Evolutionary conservation across 208 protist genomes (phyloP).

Genomic region (Balamuthia mandrillaris): DNA sequence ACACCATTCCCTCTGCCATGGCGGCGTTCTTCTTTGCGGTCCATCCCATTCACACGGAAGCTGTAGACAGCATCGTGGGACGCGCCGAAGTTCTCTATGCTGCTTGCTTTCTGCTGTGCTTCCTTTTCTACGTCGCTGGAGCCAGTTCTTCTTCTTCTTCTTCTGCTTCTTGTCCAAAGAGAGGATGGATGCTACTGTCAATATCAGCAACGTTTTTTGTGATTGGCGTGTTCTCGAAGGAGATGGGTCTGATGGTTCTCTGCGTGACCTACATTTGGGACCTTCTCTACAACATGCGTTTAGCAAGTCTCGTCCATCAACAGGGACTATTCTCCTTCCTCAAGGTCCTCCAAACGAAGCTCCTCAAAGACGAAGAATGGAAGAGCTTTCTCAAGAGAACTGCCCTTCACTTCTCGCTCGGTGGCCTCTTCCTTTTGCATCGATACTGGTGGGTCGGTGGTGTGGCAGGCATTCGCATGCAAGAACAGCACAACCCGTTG

Average conservation of each 20-base stretch:
- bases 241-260: conserved; percentile 76
- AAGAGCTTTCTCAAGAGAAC: neutral
- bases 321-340: conserved; percentile 55
- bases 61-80: conserved; percentile 79
- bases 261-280: conserved; percentile 70
- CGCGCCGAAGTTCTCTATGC: conserved; percentile 68
- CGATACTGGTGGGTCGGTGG: neutral
- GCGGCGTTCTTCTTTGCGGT: conserved; percentile 72
- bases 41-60: conserved; percentile 82
- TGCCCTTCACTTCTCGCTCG: neutral
- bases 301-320: neutral
- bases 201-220: no score
- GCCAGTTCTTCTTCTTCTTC: neutral
- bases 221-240: conserved; percentile 74
- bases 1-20: neutral
- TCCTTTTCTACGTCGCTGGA: conserved; percentile 42
- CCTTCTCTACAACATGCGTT: conserved; percentile 4
- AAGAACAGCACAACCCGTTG: conserved; percentile 74
- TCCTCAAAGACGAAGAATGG: no score
- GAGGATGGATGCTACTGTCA: conserved; percentile 32
- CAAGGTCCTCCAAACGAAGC: neutral
- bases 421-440: neutral
- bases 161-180: no score
- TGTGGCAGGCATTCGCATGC: conserved; percentile 15
- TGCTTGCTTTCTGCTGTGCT: conserved; percentile 72